Percentiles rank a stretch among this genome's conserved stretches.
phyloP scores from a whole-genome alignment of 176 grass and related monocot genomes.

The Paspalum vaginatum region DNA sequence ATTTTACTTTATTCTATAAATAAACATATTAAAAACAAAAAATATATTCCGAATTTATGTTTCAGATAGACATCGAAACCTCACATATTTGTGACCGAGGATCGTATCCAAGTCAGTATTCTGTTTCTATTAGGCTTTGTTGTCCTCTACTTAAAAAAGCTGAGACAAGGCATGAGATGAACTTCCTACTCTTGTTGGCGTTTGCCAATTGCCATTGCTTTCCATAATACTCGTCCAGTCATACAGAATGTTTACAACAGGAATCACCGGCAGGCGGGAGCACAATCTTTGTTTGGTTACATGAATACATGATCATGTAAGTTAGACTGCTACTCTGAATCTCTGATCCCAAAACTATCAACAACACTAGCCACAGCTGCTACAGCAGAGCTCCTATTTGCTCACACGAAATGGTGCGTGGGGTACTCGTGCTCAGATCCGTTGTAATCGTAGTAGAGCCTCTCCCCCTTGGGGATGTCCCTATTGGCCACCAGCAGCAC shows the following conservation, averaged over 20 bases:
- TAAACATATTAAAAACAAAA: too few relatives aligned
- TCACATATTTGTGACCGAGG: background rate
- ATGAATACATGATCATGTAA: too few relatives aligned
- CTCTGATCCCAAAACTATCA: too few relatives aligned
- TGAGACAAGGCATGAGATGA: background rate
- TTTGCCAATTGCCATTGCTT: slow-evolving; percentile 11
- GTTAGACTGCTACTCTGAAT: too few relatives aligned
- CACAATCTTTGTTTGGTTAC: too few relatives aligned
- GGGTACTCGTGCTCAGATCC: slow-evolving; percentile 90
- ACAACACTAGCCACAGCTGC: too few relatives aligned
- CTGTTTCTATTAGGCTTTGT: background rate
- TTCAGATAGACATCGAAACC: background rate
- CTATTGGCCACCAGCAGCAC: slow-evolving; percentile 80
- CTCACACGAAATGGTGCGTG: slow-evolving; percentile 96
- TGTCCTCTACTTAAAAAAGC: background rate
- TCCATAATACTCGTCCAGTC: too few relatives aligned
- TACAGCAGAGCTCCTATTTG: background rate
- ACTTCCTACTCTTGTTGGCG: background rate
- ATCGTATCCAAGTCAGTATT: background rate
- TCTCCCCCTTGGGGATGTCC: slow-evolving; percentile 86
- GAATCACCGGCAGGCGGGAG: too few relatives aligned
- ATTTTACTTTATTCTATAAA: too few relatives aligned
- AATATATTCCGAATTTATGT: too few relatives aligned
- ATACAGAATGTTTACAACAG: too few relatives aligned
- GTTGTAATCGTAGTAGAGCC: slow-evolving; percentile 97